Evolutionary conservation across 2,329 filamentous ascomycete species (phyloP).

Genomic region (Neofusicoccum umdonicola): DNA sequence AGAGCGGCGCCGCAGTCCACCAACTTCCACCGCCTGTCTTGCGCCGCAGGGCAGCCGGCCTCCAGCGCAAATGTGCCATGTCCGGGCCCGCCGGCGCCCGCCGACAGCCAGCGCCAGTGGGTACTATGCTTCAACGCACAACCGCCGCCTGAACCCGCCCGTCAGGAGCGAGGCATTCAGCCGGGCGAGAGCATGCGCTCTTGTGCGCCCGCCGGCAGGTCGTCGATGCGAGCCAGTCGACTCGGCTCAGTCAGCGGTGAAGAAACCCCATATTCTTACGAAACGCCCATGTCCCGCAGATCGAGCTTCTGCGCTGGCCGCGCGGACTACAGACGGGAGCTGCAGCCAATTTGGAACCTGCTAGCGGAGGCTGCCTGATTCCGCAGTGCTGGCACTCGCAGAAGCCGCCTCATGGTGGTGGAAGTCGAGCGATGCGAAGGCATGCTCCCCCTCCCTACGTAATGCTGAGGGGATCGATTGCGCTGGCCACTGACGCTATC

Average conservation of each 20-base stretch:
- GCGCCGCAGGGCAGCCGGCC: not conserved
- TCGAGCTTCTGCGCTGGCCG: conserved; percentile 3
- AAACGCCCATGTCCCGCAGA: not conserved
- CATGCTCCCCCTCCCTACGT: not conserved
- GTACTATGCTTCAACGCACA: not conserved
- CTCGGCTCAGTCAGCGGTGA: not conserved
- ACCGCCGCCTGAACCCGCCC: not conserved
- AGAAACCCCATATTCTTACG: not conserved
- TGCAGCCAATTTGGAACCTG: not conserved
- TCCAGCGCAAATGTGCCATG: too few relatives aligned
- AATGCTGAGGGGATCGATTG: not conserved
- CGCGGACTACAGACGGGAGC: not conserved
- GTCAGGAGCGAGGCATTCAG: too few relatives aligned
- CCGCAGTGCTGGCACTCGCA: not conserved
- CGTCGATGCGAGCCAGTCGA: not conserved
- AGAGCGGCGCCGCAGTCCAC: not conserved
- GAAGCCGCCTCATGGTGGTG: not conserved
- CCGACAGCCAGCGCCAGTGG: not conserved
- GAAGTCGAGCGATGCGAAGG: not conserved
- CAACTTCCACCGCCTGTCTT: conserved; percentile 10
- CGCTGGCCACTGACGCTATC: conserved; percentile 13
- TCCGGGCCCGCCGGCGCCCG: not conserved
- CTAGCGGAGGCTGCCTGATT: not conserved
- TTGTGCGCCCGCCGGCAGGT: not conserved
- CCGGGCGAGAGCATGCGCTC: not conserved